These are phyloP conservation scores for Trypanosoma congolense DNA, from an alignment of 208 protist species.

Conservation along the genomic window DNA sequence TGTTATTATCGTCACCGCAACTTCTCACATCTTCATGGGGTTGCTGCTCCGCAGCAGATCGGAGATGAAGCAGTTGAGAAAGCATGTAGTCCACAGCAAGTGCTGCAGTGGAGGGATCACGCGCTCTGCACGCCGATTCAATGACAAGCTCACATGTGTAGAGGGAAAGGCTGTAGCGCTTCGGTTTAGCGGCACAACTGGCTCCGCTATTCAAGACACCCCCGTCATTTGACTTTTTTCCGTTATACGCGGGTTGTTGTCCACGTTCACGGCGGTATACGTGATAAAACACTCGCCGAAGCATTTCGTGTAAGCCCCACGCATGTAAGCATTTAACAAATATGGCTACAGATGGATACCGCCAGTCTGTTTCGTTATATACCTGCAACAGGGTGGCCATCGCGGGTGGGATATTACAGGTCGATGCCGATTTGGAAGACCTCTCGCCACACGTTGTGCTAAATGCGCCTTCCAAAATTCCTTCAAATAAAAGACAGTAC, in stretches of 20 bases:
- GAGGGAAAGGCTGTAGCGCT: conserved; percentile 7
- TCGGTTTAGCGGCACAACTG: neutral
- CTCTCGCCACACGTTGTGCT: neutral
- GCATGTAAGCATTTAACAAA: conserved; percentile 46
- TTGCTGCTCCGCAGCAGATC: neutral
- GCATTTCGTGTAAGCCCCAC: conserved; percentile 35
- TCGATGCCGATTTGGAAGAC: neutral
- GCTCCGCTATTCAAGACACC: neutral
- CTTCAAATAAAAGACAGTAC: conserved; percentile 16
- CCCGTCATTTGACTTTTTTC: conserved; percentile 5
- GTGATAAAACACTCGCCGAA: conserved; percentile 38
- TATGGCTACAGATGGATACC: conserved; percentile 32
- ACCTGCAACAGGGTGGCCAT: conserved; percentile 19
- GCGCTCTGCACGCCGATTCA: conserved; percentile 10
- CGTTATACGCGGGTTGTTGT: neutral
- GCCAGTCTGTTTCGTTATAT: conserved; percentile 33
- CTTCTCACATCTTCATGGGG: no score
- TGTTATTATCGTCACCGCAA: no score
- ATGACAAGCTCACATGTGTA: conserved; percentile 15
- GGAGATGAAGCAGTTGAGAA: conserved; percentile 8
- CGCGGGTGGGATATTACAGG: neutral
- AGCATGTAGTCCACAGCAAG: conserved; percentile 20
- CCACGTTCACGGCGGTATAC: conserved; percentile 24
- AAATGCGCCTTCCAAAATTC: conserved; percentile 15
- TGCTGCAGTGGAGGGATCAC: conserved; percentile 18